Evolutionary conservation across 345 rosid genomes (phyloP).

Genomic region (Eucalyptus cloeziana): DNA sequence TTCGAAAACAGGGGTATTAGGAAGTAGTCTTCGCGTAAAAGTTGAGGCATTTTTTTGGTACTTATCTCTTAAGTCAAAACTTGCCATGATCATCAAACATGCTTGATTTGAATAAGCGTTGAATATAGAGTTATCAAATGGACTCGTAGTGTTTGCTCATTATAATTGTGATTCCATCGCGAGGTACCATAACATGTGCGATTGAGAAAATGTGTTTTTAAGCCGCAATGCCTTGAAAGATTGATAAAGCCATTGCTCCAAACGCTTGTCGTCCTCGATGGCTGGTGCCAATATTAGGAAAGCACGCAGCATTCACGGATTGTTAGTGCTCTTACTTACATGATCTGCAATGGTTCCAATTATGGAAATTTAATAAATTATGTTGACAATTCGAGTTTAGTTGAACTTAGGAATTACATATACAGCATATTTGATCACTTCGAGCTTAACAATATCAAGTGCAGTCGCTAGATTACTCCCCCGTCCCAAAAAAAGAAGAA

Average conservation of each 20-base stretch:
- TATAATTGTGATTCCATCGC: rapidly evolving
- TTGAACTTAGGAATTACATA: neutral
- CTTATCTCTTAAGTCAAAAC: neutral
- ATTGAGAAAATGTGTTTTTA: neutral
- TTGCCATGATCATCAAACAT: neutral
- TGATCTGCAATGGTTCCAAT: neutral
- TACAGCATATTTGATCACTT: neutral
- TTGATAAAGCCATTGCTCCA: neutral
- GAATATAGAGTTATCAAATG: neutral
- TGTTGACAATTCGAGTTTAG: neutral
- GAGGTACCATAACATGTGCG: rapidly evolving
- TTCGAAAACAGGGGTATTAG: neutral
- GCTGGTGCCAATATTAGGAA: neutral
- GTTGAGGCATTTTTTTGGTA: neutral
- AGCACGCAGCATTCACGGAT: neutral
- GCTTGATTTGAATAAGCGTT: neutral
- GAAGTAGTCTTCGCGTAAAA: neutral
- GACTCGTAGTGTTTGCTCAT: rapidly evolving
- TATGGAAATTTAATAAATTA: neutral
- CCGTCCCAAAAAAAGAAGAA: neutral
- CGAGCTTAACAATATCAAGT: neutral
- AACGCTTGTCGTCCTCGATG: neutral
- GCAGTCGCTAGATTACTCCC: neutral
- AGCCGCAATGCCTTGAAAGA: neutral
- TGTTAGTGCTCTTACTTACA: neutral